These are phyloP conservation scores for Candida awuae DNA, from an alignment of 805 yeast genomes.

Conservation along the genomic window DNA sequence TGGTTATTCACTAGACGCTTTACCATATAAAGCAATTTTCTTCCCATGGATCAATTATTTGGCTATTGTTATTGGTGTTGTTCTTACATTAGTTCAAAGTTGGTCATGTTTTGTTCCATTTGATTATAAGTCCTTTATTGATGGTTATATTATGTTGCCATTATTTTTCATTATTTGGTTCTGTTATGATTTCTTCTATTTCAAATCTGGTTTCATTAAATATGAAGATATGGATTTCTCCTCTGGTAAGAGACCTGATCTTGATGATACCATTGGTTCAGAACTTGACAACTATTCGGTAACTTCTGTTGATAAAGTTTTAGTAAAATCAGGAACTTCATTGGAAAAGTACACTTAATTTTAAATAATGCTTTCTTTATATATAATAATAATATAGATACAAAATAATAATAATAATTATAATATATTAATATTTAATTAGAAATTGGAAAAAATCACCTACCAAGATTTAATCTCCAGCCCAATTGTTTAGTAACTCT, in stretches of 20 bases:
- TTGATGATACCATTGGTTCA: slow-evolving; percentile 18
- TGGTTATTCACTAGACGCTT: slow-evolving; percentile 37
- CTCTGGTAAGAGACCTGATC: slow-evolving; percentile 38
- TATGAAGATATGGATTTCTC: slow-evolving; percentile 41
- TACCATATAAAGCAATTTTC: slow-evolving; percentile 45
- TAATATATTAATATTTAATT: too few species aligned
- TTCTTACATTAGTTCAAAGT: slow-evolving; percentile 56
- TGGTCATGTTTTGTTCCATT: slow-evolving; percentile 59
- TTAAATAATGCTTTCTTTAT: background rate
- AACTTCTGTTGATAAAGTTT: background rate
- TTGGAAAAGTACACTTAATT: background rate
- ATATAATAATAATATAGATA: too few species aligned
- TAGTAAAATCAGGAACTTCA: background rate
- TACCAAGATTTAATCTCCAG: slow-evolving; percentile 28
- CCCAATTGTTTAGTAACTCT: slow-evolving; percentile 31
- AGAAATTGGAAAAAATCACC: too few species aligned
- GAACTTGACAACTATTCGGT: slow-evolving; percentile 9
- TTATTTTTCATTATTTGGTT: slow-evolving; percentile 38
- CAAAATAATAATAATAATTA: background rate
- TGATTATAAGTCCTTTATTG: slow-evolving; percentile 46
- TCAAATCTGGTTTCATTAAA: slow-evolving; percentile 27
- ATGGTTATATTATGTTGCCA: slow-evolving; percentile 57
- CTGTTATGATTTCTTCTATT: slow-evolving; percentile 17
- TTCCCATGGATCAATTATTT: slow-evolving; percentile 45
- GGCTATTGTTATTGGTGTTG: slow-evolving; percentile 42